Conservation (phyloP, 805 yeast genomes). For the Blastobotrys peoriensis region DNA sequence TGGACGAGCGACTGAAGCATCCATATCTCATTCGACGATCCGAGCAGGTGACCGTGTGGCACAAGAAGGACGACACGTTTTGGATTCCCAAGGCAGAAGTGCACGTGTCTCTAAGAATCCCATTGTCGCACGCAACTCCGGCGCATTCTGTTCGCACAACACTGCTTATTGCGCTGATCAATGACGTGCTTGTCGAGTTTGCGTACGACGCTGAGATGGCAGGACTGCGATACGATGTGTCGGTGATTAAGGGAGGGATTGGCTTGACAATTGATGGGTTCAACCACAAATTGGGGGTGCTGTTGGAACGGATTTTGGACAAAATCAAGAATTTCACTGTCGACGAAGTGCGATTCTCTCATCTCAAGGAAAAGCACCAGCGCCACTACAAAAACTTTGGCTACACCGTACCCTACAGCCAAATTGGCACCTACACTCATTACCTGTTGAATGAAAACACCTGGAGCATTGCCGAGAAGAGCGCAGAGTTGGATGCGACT, state of each 20-base stretch:
- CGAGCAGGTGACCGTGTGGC: slow-evolving; percentile 64
- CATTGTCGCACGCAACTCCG: slow-evolving; percentile 56
- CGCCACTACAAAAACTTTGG: slow-evolving; percentile 66
- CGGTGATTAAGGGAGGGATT: slow-evolving; percentile 63
- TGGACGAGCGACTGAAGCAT: slow-evolving; percentile 39
- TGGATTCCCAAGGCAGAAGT: slow-evolving; percentile 82
- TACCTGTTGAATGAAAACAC: slow-evolving; percentile 65
- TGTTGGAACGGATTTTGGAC: slow-evolving; percentile 55
- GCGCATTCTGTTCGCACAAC: slow-evolving; percentile 51
- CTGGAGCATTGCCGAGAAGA: slow-evolving; percentile 59
- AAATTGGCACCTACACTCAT: slow-evolving; percentile 58
- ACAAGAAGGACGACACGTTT: slow-evolving; percentile 81
- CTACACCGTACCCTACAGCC: slow-evolving; percentile 70
- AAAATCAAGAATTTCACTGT: slow-evolving; percentile 47
- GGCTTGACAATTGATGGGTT: slow-evolving; percentile 68
- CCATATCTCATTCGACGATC: slow-evolving; percentile 58
- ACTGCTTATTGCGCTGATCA: slow-evolving; percentile 62
- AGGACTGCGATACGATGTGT: slow-evolving; percentile 56
- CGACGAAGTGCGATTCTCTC: slow-evolving; percentile 53
- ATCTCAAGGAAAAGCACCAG: slow-evolving; percentile 55
- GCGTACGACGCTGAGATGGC: slow-evolving; percentile 83
- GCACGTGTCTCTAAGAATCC: slow-evolving; percentile 54
- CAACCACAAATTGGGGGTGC: slow-evolving; percentile 67
- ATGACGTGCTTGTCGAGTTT: slow-evolving; percentile 67
- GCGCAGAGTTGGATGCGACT: slow-evolving; percentile 41